Conservation (phyloP, 768 basidiomycete genomes). For the Mycena haematopus region DNA sequence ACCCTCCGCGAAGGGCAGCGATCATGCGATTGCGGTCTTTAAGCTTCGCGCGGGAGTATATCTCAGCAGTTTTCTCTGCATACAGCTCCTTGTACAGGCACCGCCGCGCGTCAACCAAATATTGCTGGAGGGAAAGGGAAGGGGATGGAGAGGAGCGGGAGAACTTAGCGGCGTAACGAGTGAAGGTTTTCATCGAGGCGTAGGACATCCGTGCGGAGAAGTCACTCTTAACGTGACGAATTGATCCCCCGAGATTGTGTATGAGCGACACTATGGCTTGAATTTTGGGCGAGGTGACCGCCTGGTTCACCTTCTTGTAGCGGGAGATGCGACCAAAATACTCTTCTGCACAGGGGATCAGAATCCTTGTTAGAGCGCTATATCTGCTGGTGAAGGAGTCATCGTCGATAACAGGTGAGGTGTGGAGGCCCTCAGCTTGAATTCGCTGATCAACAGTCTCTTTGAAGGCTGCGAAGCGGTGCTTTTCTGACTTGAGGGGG, state of each 20-base stretch:
- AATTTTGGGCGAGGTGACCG: slow-evolving; percentile 1
- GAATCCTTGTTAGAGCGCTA: not conserved
- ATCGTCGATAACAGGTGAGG: slow-evolving; percentile 4
- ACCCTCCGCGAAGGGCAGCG: slow-evolving; percentile 9
- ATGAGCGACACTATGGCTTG: slow-evolving; percentile 1
- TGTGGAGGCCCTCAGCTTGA: slow-evolving; percentile 1
- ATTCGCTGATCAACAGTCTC: not conserved
- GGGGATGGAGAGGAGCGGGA: not conserved
- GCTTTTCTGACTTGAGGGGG: not conserved
- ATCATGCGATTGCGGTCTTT: slow-evolving; percentile 16
- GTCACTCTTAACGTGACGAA: slow-evolving; percentile 15
- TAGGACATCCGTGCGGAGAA: not conserved
- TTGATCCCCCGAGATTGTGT: not conserved
- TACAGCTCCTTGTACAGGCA: slow-evolving; percentile 10
- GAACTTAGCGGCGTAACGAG: slow-evolving; percentile 2
- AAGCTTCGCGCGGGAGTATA: slow-evolving; percentile 2
- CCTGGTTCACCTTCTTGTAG: slow-evolving; percentile 2
- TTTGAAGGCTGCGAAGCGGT: not conserved
- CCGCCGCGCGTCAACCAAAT: not conserved
- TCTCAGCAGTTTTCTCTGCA: slow-evolving; percentile 7
- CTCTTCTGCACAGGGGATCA: slow-evolving; percentile 3
- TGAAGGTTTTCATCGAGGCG: not conserved
- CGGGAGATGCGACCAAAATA: slow-evolving; percentile 1
- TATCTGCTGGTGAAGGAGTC: not conserved
- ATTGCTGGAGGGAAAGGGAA: not conserved